Evolutionary conservation across 768 basidiomycete species (phyloP).

Genomic region (Myochromella boudieri): DNA sequence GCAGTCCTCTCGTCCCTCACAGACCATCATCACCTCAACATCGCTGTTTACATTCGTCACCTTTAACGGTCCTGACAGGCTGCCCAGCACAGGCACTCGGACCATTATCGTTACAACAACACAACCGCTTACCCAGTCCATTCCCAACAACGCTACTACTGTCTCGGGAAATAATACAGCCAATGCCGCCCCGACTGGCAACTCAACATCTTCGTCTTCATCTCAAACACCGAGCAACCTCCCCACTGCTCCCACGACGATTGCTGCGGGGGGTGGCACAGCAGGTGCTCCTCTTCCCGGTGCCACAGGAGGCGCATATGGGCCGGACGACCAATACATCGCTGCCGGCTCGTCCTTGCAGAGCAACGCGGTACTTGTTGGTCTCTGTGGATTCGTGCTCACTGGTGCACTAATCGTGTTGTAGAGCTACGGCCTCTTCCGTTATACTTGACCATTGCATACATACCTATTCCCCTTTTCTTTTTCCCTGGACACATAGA

Average conservation of each 20-base stretch:
- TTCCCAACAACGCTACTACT: constrained; percentile 13
- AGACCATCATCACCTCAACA: constrained; percentile 41
- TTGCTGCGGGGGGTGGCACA: constrained; percentile 53
- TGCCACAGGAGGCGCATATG: constrained; percentile 50
- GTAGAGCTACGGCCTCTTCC: constrained; percentile 23
- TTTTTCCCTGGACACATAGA: constrained; percentile 14
- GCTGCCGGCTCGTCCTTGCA: constrained; percentile 51
- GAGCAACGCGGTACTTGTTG: constrained; percentile 42
- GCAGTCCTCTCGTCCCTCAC: constrained; percentile 20
- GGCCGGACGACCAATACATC: constrained; percentile 69
- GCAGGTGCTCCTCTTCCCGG: constrained; percentile 66
- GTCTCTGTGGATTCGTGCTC: constrained; percentile 43
- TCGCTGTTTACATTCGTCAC: constrained; percentile 35
- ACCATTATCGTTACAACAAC: constrained; percentile 50
- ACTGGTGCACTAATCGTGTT: constrained; percentile 48
- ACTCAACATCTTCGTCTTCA: constrained; percentile 30
- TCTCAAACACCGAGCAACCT: constrained; percentile 37
- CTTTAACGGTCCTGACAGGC: constrained; percentile 40
- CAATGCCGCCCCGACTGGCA: constrained; percentile 22
- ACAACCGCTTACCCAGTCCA: constrained; percentile 17
- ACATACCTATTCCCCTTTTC: constrained; percentile 4
- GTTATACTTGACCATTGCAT: constrained; percentile 2
- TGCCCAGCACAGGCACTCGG: constrained; percentile 36
- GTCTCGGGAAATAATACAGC: constrained; percentile 23
- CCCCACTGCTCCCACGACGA: constrained; percentile 58